Base-by-base conservation (phyloP, 805 yeast species). In the Jamesozyma piceae region DNA sequence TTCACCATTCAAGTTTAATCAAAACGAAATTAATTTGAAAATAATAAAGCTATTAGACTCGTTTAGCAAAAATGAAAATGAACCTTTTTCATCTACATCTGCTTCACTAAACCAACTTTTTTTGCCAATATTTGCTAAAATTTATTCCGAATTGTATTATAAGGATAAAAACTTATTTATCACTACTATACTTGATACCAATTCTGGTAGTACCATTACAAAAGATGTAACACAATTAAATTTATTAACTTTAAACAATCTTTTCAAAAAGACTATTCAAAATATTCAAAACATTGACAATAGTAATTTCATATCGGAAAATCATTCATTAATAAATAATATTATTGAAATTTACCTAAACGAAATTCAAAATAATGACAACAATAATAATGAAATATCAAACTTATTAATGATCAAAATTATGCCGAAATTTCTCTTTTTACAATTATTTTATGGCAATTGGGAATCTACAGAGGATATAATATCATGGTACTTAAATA, bases 1-100 rank as follows among this genome's bases (percentile, higher is more conserved):
- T n/a, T 75, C 80, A 0, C 97, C 97, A 0, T 88, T 89, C 54
- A 71, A 75, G 2, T 63, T 89, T 21, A 61, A 58, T 0, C 57
- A 72, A 4, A 33, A 45, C 26, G 48, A 52, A 1, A 41, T 56
- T 2, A 51, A 80, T 1, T 71, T 66, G 35, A 44, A 49, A 0
- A 46, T 71, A 6, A 69, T 73, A 0, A 38, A 15, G 2, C 9
- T 38, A 24, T 22, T 38, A n/a, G 13, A 24, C 11, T 15, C 56
- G 8, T 18, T 32, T 6, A 18, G 3, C 33, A 35, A 1, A 62
- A 58, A 41, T 58, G 75, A 34, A 55, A 52, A 4, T 62, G 63
- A 24, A 6, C 6, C 6, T 11, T n/a, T n/a, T n/a, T 24, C 28
- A 24, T 8, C 6, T 11, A 11, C 6, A 6, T 8, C 6, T 11